A percentile compares a stretch with the other conserved stretches of the same genome.
Evolutionary conservation across 495 filamentous ascomycete species (phyloP).

Genomic region (Lasiosphaeria ovina): DNA sequence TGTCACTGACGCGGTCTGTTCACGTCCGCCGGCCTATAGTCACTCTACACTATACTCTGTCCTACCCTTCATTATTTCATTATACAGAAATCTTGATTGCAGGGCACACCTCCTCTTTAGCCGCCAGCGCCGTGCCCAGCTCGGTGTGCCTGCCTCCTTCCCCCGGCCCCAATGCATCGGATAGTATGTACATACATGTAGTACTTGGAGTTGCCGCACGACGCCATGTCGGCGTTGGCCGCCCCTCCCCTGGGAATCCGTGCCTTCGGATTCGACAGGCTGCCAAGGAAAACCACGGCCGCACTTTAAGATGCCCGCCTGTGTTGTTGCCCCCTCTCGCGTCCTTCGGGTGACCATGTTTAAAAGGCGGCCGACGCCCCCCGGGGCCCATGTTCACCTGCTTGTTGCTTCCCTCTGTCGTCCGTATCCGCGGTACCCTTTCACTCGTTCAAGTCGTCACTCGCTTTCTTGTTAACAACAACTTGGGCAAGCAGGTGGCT

Average conservation of each 20-base stretch:
- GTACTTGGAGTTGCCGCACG: constrained; percentile 9
- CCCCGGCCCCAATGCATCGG: constrained; percentile 9
- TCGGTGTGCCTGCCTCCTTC: constrained; percentile 4
- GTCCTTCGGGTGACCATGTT: constrained; percentile 3
- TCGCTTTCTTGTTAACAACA: not conserved
- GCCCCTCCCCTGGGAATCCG: constrained; percentile 4
- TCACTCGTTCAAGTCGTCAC: constrained; percentile 6
- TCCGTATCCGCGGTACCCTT: not conserved
- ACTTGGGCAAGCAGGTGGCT: not conserved
- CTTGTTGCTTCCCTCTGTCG: not conserved
- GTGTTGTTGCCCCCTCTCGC: not conserved
- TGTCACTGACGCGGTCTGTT: not conserved
- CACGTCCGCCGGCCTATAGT: not conserved
- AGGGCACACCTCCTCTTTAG: constrained; percentile 16
- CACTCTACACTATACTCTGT: no score
- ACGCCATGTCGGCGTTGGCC: constrained; percentile 10
- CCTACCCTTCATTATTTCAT: no score
- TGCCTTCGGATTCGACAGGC: constrained; percentile 3
- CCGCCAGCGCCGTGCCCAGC: constrained; percentile 7
- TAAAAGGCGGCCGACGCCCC: constrained; percentile 8
- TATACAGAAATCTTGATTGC: constrained; percentile 18
- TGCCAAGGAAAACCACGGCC: constrained; percentile 1
- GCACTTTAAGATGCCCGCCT: not conserved
- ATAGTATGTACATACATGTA: constrained; percentile 4
- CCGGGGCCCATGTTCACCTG: not conserved